Base-by-base conservation (phyloP, 2,329 filamentous ascomycete species). In the Xylaria polymorpha region DNA sequence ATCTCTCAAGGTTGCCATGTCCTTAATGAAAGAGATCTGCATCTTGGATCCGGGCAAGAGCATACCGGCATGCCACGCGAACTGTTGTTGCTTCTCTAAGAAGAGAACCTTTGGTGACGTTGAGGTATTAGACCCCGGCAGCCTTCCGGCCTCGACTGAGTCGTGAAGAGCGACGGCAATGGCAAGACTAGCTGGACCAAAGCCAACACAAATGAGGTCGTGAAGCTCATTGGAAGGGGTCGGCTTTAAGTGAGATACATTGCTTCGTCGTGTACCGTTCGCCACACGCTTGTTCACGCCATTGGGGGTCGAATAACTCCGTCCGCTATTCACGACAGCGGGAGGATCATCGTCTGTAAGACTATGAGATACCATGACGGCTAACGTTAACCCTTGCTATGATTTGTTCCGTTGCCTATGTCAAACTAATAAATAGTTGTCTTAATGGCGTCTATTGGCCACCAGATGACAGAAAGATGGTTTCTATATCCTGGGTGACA, bases 1-100 rank as follows among this genome's bases (percentile, higher is more conserved):
- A 79, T 98, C 91, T 67, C 95, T 88, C 74, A 97, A 85, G 3
- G 93, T 96, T 3, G 95, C 95, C 80, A 98, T 88, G 79, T 98
- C 95, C 83, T 98, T 98, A 83, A 98, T 87, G 83, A 97, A 98
- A 10, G 93, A 97, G 75, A 98, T 98, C 79, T 98, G 95, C 95
- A 98, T 98, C 82, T 92, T 94, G 61, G 94, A 93, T 5, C 94
- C 94, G 0, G 94, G 93, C 3, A 98, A 87, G 68, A 98, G 89
- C 95, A 98, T 98, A 68, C 95, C 95, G 0, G 94, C 90, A 80
- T 98, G 95, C 95, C 95, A 98, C 67, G 92, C 89, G 78, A 98
- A 98, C 57, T 86, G 83, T 39, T 85, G 77, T 81, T 98, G 95
- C 80, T 92, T 92, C 84, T 98, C 95, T 29, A 98, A 82, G 81